Percentiles rank a stretch among this genome's conserved stretches.
Evolutionary conservation across 2,329 filamentous ascomycete genomes (phyloP).

Genomic region (Colletotrichum falcatum): DNA sequence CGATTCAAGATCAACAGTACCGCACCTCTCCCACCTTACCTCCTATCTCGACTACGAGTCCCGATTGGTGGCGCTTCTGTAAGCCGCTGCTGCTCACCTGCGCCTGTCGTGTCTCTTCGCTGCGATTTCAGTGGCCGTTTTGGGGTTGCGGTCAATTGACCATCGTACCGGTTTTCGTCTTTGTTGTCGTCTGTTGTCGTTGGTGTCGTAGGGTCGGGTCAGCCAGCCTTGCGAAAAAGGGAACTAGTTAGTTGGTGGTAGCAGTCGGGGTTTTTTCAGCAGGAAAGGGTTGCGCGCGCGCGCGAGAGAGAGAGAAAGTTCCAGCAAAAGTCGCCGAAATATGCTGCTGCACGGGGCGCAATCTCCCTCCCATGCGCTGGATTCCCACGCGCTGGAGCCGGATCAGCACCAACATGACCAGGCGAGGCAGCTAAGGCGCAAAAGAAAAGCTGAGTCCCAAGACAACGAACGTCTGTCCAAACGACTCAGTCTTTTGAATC

Average conservation of each 20-base stretch:
- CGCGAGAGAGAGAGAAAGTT: slow-evolving; percentile 20
- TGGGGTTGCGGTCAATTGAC: slow-evolving; percentile 22
- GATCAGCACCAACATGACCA: slow-evolving; percentile 42
- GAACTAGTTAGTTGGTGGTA: slow-evolving; percentile 12
- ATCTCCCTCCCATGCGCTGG: slow-evolving; percentile 44
- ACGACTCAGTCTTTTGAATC: slow-evolving; percentile 82
- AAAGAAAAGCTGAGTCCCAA: slow-evolving; percentile 71
- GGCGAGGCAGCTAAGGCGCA: slow-evolving; percentile 52
- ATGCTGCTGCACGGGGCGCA: slow-evolving; percentile 54
- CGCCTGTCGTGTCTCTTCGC: slow-evolving; percentile 23
- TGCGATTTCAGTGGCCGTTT: slow-evolving; percentile 30
- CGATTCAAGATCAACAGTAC: slow-evolving; percentile 7
- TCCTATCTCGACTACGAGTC: background rate
- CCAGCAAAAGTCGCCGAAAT: slow-evolving; percentile 35
- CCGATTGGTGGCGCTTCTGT: slow-evolving; percentile 29
- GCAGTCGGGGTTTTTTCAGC: background rate
- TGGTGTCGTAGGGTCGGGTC: slow-evolving; percentile 10
- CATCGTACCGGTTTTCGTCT: slow-evolving; percentile 11
- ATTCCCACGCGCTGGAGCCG: slow-evolving; percentile 38
- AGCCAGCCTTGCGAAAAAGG: slow-evolving; percentile 21
- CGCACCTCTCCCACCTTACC: slow-evolving; percentile 3
- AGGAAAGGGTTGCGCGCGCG: slow-evolving; percentile 11
- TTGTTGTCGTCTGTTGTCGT: background rate
- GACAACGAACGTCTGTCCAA: slow-evolving; percentile 84
- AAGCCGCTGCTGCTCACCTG: slow-evolving; percentile 18